phyloP scores from a whole-genome alignment of 148 eudicot species.

The Agrostemma githago region DNA sequence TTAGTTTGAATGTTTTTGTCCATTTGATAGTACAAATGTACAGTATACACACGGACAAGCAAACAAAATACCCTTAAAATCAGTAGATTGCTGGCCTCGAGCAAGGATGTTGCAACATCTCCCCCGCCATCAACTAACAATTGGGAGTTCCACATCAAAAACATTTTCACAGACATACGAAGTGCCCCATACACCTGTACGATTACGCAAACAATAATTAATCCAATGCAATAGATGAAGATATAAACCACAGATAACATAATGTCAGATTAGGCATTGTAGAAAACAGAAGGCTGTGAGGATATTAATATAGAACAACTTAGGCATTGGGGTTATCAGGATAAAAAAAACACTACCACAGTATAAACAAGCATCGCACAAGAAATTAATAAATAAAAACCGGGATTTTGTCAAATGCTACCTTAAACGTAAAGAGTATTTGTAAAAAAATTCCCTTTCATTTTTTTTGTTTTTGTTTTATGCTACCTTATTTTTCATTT shows the following conservation, averaged over 20 bases:
- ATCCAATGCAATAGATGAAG: conserved; percentile 1
- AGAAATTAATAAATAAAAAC: too few species aligned
- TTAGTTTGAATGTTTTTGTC: conserved; percentile 3
- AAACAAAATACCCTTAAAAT: conserved; percentile 40
- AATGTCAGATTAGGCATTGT: neutral
- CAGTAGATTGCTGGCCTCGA: conserved; percentile 82
- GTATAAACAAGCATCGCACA: too few species aligned
- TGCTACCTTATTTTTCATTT: too few species aligned
- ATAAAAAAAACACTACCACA: too few species aligned
- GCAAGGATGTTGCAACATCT: conserved; percentile 79
- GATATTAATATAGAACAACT: too few species aligned
- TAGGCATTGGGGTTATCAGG: too few species aligned
- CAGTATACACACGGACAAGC: neutral
- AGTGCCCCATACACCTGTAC: conserved; percentile 97
- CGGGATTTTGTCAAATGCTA: too few species aligned
- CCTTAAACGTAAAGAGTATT: too few species aligned
- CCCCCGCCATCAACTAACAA: conserved; percentile 83
- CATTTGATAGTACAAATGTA: conserved; percentile 1
- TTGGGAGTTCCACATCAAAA: conserved; percentile 96
- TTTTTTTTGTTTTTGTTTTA: too few species aligned
- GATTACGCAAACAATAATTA: conserved; percentile 9
- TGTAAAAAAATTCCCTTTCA: too few species aligned
- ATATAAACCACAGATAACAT: neutral
- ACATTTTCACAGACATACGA: conserved; percentile 95
- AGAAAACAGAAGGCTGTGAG: neutral